Conservation (phyloP, 2,329 filamentous ascomycete species). For the Xylaria sp. region DNA sequence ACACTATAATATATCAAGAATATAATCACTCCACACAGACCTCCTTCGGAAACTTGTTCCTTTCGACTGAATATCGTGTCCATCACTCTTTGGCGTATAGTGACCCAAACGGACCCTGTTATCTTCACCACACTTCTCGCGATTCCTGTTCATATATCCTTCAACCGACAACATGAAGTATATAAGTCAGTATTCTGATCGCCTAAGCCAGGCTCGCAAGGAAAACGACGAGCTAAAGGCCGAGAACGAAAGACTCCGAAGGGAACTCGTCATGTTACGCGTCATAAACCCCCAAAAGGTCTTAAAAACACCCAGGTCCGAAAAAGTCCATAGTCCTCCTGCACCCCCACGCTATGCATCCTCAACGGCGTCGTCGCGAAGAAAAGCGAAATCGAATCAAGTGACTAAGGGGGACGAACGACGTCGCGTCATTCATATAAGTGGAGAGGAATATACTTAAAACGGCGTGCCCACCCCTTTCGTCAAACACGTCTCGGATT, state of each 20-base stretch:
- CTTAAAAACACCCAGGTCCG: too few relatives aligned
- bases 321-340: too few relatives aligned
- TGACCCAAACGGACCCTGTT: too few relatives aligned
- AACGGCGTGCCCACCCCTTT: neutral
- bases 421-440: neutral
- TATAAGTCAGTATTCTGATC: neutral
- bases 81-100: too few relatives aligned
- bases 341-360: neutral
- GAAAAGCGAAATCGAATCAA: neutral
- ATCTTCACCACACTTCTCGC: too few relatives aligned
- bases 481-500: too few relatives aligned
- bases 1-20: too few relatives aligned
- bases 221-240: neutral
- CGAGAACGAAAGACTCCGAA: neutral
- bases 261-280: neutral
- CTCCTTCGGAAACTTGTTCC: too few relatives aligned
- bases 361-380: neutral
- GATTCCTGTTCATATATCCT: too few relatives aligned
- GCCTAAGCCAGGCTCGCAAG: neutral
- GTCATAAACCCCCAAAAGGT: neutral
- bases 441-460: neutral
- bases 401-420: too few relatives aligned
- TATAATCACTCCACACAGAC: too few relatives aligned
- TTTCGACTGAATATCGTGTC: too few relatives aligned
- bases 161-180: constrained; percentile 8